These are phyloP conservation scores for Torulaspora pretoriensis DNA, from an alignment of 1,139 yeast genomes.

Conservation along the genomic window DNA sequence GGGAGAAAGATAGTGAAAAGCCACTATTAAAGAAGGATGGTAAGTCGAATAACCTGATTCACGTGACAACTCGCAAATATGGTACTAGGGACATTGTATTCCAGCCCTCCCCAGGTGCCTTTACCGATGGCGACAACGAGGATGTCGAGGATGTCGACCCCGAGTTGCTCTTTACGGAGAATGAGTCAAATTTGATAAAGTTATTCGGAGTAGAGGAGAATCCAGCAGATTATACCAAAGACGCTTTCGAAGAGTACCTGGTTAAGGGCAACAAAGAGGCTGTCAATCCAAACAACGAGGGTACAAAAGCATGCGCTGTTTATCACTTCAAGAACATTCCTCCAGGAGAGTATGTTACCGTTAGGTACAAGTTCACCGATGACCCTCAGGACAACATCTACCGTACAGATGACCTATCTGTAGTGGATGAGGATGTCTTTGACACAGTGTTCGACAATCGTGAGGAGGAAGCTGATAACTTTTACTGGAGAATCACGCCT, in stretches of 20 bases:
- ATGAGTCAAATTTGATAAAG: constrained; percentile 72
- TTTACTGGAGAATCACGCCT: constrained; percentile 87
- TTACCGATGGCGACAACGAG: constrained; percentile 18
- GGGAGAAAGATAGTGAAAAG: constrained; percentile 53
- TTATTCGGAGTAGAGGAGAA: constrained; percentile 63
- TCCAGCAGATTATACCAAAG: constrained; percentile 59
- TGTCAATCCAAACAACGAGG: constrained; percentile 63
- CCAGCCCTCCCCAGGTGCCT: constrained; percentile 91
- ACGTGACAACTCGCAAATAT: constrained; percentile 64
- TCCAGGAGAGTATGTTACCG: constrained; percentile 83
- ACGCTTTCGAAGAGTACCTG: constrained; percentile 84
- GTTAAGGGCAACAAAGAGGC: constrained; percentile 57
- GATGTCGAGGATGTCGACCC: constrained; percentile 67
- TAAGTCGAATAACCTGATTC: constrained; percentile 43
- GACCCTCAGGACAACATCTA: constrained; percentile 28
- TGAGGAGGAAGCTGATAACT: constrained; percentile 88
- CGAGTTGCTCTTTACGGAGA: constrained; percentile 74
- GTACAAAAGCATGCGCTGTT: constrained; percentile 80
- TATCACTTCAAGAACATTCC: constrained; percentile 79
- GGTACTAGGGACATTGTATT: constrained; percentile 70
- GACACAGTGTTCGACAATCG: constrained; percentile 72
- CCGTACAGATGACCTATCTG: constrained; percentile 37
- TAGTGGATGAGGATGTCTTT: constrained; percentile 73
- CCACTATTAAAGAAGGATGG: constrained; percentile 49
- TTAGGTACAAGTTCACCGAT: constrained; percentile 68